These are phyloP conservation scores for Neurospora discreta DNA, from an alignment of 495 filamentous ascomycete genomes.

Conservation along the genomic window DNA sequence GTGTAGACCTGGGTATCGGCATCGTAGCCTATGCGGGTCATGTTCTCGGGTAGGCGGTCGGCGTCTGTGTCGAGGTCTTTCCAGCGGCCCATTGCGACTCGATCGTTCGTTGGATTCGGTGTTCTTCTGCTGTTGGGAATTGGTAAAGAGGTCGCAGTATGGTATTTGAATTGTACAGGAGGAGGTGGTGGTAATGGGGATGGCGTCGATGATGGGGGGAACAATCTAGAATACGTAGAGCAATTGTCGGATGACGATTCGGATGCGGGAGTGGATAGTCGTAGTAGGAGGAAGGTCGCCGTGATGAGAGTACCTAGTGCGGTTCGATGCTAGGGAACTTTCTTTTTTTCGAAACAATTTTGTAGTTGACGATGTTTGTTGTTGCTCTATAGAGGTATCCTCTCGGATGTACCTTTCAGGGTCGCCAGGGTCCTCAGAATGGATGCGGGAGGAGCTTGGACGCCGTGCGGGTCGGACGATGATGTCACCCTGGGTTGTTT, in stretches of 20 bases:
- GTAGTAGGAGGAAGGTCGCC: background rate
- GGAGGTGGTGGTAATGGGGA: background rate
- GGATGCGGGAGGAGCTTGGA: background rate
- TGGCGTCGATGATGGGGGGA: background rate
- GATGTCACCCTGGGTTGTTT: background rate
- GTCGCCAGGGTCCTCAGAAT: background rate
- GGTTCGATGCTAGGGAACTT: background rate
- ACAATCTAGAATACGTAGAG: background rate
- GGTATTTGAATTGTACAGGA: background rate
- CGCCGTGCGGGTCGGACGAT: background rate
- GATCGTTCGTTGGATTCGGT: background rate
- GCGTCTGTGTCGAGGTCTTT: slow-evolving; percentile 36
- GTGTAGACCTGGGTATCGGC: slow-evolving; percentile 40
- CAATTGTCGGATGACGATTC: background rate
- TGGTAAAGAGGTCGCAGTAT: background rate
- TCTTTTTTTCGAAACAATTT: background rate
- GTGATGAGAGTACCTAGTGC: background rate
- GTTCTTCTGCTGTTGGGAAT: background rate
- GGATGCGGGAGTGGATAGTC: background rate
- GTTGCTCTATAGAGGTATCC: too few species aligned
- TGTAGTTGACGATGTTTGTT: background rate
- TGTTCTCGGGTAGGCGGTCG: slow-evolving; percentile 41
- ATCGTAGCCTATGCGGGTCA: slow-evolving; percentile 43
- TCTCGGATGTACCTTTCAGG: background rate
- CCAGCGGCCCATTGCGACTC: slow-evolving; percentile 27